Percentiles rank a stretch among this genome's conserved stretches.
Evolutionary conservation across 108 stramenopile species (phyloP).

Genomic region (Cyclotella sp.): DNA sequence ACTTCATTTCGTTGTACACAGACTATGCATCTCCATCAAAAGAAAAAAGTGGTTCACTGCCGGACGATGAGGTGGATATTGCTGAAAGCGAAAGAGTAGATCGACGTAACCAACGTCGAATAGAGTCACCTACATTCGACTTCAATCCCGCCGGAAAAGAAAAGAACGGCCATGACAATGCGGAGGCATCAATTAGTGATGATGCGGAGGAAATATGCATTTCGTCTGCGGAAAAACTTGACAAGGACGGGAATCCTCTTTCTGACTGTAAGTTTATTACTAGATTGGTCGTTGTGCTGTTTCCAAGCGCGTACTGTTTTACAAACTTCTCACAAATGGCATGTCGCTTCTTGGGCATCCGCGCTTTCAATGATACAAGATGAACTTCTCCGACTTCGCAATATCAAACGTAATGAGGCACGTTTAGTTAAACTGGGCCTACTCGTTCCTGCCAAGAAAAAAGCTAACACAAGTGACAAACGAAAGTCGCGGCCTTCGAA

Average conservation of each 20-base stretch:
- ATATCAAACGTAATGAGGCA: slow-evolving; percentile 44
- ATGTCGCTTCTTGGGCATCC: too few species aligned
- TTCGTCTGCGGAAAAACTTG: background rate
- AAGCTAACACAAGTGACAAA: background rate
- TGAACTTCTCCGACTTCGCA: slow-evolving; percentile 47
- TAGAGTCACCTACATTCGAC: too few species aligned
- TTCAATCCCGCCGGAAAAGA: background rate
- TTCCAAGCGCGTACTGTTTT: too few species aligned
- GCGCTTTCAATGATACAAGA: slow-evolving; percentile 31
- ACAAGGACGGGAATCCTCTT: slow-evolving; percentile 11
- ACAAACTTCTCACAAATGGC: too few species aligned
- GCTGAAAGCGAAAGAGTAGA: background rate
- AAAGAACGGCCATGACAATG: background rate
- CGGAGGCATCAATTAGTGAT: background rate
- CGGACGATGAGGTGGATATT: background rate
- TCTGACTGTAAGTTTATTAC: background rate
- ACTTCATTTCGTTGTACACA: slow-evolving; percentile 19
- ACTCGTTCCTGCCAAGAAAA: background rate
- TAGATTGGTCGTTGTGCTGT: too few species aligned
- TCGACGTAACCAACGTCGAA: background rate
- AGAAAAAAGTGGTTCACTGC: background rate
- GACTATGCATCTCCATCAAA: slow-evolving; percentile 26
- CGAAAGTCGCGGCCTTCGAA: background rate
- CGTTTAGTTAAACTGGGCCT: slow-evolving; percentile 43
- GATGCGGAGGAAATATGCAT: background rate